These are phyloP conservation scores for Suillus sp. DNA, from an alignment of 768 basidiomycete genomes.

Conservation along the genomic window DNA sequence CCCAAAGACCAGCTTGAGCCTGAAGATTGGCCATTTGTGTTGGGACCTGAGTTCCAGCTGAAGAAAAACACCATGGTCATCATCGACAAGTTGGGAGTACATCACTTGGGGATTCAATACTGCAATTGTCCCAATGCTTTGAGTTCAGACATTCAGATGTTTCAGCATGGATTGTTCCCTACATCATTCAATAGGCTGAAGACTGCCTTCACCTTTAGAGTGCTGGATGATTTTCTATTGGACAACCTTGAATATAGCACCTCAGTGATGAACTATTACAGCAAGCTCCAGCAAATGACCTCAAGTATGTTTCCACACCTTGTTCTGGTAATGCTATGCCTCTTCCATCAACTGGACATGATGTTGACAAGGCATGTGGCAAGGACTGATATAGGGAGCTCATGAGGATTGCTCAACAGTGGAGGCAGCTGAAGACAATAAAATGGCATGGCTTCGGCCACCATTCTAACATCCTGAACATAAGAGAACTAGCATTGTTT, in stretches of 20 bases:
- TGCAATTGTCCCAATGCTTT: too few species aligned
- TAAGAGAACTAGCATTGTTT: too few species aligned
- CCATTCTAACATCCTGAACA: too few species aligned
- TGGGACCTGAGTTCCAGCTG: background rate
- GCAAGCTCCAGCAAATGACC: conserved; percentile 2
- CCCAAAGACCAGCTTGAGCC: background rate
- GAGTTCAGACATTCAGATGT: too few species aligned
- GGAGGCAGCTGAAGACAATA: too few species aligned
- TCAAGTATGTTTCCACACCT: conserved; percentile 1
- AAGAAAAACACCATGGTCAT: too few species aligned
- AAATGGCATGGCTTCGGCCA: too few species aligned
- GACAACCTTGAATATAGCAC: conserved; percentile 10
- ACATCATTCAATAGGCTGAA: background rate
- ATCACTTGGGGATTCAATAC: too few species aligned
- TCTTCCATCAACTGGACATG: background rate
- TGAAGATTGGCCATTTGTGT: background rate
- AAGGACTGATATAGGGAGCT: background rate
- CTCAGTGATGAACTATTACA: background rate
- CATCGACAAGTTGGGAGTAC: too few species aligned
- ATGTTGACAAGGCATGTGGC: background rate
- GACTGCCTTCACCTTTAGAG: background rate
- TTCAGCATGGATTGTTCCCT: too few species aligned
- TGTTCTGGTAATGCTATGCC: background rate
- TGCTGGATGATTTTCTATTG: conserved; percentile 5
- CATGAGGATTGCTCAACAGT: too few species aligned